A percentile compares a stretch with the other conserved stretches of the same genome.
These are phyloP conservation scores for Phialophora verrucosa DNA, from an alignment of 2,329 filamentous ascomycete species.

Conservation along the genomic window DNA sequence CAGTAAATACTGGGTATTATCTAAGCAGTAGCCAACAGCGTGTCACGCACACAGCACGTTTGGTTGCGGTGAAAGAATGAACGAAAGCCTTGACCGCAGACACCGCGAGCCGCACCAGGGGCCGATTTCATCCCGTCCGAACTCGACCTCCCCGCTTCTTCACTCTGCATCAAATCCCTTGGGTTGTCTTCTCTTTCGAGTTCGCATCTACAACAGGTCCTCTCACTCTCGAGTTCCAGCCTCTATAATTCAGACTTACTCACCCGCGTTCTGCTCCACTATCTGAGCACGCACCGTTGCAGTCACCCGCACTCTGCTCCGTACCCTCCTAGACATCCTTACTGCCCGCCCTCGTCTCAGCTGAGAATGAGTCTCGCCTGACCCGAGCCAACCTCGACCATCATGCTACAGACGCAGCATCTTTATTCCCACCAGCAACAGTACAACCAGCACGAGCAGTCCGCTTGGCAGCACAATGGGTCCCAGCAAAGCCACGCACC, in stretches of 20 bases:
- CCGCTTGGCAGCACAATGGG: conserved; percentile 51
- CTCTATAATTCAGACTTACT: conserved; percentile 19
- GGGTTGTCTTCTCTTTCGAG: conserved; percentile 12
- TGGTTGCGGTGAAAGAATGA: not conserved
- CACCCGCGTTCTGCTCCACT: conserved; percentile 15
- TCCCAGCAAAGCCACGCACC: conserved; percentile 48
- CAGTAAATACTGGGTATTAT: not conserved
- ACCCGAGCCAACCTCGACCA: conserved; percentile 23
- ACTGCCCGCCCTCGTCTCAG: conserved; percentile 16
- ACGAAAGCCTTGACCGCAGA: not conserved
- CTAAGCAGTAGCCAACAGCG: not conserved
- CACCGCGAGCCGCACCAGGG: conserved; percentile 2
- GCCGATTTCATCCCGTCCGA: conserved; percentile 17
- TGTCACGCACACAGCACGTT: not conserved
- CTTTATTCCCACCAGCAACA: conserved; percentile 66
- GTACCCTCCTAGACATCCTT: conserved; percentile 9
- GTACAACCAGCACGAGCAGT: conserved; percentile 55
- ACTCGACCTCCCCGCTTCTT: conserved; percentile 18
- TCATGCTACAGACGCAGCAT: conserved; percentile 61
- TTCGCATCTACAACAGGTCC: conserved; percentile 4
- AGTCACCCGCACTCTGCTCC: not conserved
- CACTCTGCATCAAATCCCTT: conserved; percentile 17
- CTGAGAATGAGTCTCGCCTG: conserved; percentile 34
- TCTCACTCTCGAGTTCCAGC: conserved; percentile 18
- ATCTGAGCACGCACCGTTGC: conserved; percentile 4